Conservation (phyloP, 495 filamentous ascomycete genomes). For the Astrothelium macrocarpum region DNA sequence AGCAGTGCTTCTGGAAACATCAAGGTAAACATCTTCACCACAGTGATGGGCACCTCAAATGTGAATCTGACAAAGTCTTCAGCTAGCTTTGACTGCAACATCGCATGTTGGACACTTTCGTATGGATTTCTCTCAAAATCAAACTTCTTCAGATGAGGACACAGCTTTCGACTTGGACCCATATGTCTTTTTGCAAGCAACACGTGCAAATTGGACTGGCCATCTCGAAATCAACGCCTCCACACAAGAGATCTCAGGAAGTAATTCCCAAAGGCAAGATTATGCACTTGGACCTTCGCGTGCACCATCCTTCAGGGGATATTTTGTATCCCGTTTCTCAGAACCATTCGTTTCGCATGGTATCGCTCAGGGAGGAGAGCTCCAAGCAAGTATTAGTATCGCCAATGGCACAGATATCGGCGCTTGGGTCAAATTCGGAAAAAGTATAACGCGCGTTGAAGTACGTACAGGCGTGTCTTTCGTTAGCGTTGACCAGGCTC, state of each 20-base stretch:
- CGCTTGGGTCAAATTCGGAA: slow-evolving; percentile 14
- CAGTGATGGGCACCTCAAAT: neutral
- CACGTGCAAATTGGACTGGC: slow-evolving; percentile 19
- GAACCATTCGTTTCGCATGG: slow-evolving; percentile 14
- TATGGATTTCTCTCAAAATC: slow-evolving; percentile 7
- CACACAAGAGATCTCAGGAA: slow-evolving; percentile 14
- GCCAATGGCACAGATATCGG: slow-evolving; percentile 14
- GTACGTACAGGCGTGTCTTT: slow-evolving; percentile 18
- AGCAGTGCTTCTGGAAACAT: neutral
- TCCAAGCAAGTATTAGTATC: neutral
- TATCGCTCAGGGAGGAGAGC: slow-evolving; percentile 6
- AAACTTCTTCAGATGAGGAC: neutral
- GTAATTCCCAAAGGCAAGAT: slow-evolving; percentile 19
- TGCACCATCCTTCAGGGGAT: slow-evolving; percentile 16
- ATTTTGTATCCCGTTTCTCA: slow-evolving; percentile 21
- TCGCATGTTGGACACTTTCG: slow-evolving; percentile 15
- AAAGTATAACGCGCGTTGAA: slow-evolving; percentile 4
- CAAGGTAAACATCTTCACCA: neutral
- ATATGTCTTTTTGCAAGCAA: slow-evolving; percentile 16
- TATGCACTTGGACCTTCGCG: slow-evolving; percentile 14
- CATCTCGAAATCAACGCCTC: slow-evolving; percentile 11
- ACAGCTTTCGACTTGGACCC: neutral
- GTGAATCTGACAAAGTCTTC: neutral
- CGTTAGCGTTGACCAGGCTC: slow-evolving; percentile 18
- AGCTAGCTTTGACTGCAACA: slow-evolving; percentile 18